phyloP scores from a whole-genome alignment of 257 asterid species.

The Solanum ossicruentum region DNA sequence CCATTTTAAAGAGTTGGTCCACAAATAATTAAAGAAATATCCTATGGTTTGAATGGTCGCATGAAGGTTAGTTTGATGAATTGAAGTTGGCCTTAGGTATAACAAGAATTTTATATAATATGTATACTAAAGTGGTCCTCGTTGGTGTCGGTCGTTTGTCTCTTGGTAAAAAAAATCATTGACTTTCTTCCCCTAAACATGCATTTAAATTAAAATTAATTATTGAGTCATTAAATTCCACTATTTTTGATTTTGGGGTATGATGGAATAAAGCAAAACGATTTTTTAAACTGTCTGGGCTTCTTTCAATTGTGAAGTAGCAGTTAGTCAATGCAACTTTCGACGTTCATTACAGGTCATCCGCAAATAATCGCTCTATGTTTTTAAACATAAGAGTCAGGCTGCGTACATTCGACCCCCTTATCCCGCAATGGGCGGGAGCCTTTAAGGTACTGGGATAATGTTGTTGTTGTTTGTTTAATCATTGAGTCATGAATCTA shows the following conservation, averaged over 20 bases:
- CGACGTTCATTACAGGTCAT: too few relatives aligned
- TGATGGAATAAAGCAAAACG: too few relatives aligned
- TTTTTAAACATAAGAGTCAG: too few relatives aligned
- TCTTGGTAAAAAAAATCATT: background rate
- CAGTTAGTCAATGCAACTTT: too few relatives aligned
- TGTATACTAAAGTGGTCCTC: background rate
- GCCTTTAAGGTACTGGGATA: too few relatives aligned
- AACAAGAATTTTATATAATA: accelerated
- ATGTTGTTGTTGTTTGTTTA: too few relatives aligned
- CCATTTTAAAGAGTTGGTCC: background rate
- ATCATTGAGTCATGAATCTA: background rate
- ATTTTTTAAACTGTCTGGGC: too few relatives aligned
- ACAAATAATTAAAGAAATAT: background rate
- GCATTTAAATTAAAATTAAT: background rate
- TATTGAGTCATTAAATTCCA: background rate
- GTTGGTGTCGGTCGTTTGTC: background rate
- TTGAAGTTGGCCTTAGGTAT: background rate
- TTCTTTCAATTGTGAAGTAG: too few relatives aligned
- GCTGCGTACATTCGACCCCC: too few relatives aligned
- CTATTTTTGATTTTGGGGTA: too few relatives aligned
- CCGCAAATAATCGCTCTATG: too few relatives aligned
- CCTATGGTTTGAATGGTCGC: background rate
- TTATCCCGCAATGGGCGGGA: too few relatives aligned
- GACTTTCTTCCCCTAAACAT: background rate
- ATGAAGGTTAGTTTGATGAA: background rate